Conservation (phyloP, 106 monocot genomes). For the Dioscorea alata region DNA sequence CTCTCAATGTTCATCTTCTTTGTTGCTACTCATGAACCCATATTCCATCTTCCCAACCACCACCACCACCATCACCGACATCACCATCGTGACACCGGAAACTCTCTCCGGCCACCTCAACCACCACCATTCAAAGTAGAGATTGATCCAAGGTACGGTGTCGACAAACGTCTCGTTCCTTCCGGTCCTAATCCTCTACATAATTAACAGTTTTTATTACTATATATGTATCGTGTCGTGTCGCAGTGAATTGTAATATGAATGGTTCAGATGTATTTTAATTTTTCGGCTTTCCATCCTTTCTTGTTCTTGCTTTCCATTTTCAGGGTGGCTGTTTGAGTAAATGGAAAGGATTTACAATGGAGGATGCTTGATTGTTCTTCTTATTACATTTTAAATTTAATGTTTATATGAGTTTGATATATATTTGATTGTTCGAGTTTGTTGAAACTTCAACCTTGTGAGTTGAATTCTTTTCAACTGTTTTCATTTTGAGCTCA, state of each 20-base stretch:
- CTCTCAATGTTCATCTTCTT: too few relatives aligned
- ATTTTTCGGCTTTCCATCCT: conserved; percentile 9
- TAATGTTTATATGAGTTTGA: not conserved
- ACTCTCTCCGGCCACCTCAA: too few relatives aligned
- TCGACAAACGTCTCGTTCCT: not conserved
- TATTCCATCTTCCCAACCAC: too few relatives aligned
- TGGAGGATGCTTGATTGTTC: conserved; percentile 1
- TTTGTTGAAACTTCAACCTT: too few relatives aligned
- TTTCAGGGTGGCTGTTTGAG: not conserved
- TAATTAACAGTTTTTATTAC: not conserved
- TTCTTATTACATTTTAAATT: too few relatives aligned
- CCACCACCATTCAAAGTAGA: not conserved
- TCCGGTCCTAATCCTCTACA: not conserved
- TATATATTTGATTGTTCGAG: too few relatives aligned
- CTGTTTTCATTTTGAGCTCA: not conserved
- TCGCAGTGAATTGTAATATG: too few relatives aligned
- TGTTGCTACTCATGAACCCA: too few relatives aligned
- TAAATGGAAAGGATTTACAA: conserved; percentile 14
- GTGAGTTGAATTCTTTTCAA: not conserved
- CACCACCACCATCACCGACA: too few relatives aligned
- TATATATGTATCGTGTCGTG: too few relatives aligned
- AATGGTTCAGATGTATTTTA: too few relatives aligned
- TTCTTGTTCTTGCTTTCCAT: conserved; percentile 18
- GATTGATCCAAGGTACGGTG: not conserved
- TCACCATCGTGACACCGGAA: too few relatives aligned